phyloP scores from a whole-genome alignment of 768 basidiomycete genomes.

The Boletus rufocinnamomeus region DNA sequence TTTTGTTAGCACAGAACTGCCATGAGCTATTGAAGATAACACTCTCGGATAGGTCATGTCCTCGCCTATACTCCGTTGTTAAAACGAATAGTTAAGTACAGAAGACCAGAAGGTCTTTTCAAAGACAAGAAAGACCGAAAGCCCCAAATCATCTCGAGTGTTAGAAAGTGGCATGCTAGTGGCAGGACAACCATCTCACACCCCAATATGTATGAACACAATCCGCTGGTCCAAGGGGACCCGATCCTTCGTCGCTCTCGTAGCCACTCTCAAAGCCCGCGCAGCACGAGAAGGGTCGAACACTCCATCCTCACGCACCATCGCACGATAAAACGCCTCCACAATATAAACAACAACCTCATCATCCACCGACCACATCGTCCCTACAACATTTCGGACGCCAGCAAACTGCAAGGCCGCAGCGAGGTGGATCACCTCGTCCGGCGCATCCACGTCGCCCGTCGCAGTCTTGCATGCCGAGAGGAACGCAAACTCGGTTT shows the following conservation, averaged over 20 bases:
- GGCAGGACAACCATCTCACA: not conserved
- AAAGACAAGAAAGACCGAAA: not conserved
- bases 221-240: conserved; percentile 27
- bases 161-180: not conserved
- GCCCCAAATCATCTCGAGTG: not conserved
- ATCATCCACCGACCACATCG: conserved; percentile 35
- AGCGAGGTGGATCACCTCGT: conserved; percentile 34
- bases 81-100: not conserved
- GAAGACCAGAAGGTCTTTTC: not conserved
- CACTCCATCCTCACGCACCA: conserved; percentile 16
- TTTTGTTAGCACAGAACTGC: too few species aligned
- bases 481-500: conserved; percentile 33
- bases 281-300: conserved; percentile 14
- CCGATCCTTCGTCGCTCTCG: conserved; percentile 3
- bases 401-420: conserved; percentile 35
- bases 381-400: conserved; percentile 31
- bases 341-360: conserved; percentile 15
- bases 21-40: not conserved
- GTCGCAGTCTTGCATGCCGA: conserved; percentile 35
- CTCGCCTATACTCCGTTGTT: not conserved
- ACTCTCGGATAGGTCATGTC: not conserved
- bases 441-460: conserved; percentile 25
- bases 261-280: conserved; percentile 17
- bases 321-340: conserved; percentile 22
- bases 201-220: conserved; percentile 27